Percentiles rank a stretch among this genome's conserved stretches.
These are phyloP conservation scores for Populus euphratica DNA, from an alignment of 345 rosid genomes.

Conservation along the genomic window DNA sequence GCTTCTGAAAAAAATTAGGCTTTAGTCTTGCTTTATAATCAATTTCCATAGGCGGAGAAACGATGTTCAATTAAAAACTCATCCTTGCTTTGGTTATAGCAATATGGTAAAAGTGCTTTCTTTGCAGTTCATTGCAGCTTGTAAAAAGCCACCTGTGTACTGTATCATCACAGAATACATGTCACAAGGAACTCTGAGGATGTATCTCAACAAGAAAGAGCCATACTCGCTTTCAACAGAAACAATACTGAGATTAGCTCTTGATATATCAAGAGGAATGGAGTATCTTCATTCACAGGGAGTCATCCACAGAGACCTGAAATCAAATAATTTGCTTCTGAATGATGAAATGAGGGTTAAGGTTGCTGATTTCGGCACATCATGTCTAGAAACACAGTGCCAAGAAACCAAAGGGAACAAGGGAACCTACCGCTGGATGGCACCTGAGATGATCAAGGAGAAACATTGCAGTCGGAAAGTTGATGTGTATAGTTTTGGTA, in stretches of 20 bases:
- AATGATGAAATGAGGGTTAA: conserved; percentile 95
- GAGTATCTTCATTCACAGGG: conserved; percentile 99
- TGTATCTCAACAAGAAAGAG: conserved; percentile 98
- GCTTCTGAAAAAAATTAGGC: neutral
- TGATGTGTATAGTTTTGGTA: conserved; percentile 95
- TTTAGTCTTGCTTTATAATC: neutral
- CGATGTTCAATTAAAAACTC: neutral
- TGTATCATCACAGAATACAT: conserved; percentile 97
- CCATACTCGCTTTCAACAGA: conserved; percentile 91
- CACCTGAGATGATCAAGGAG: conserved; percentile 97
- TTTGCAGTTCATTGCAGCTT: conserved; percentile 94
- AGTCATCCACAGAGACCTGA: conserved; percentile 94
- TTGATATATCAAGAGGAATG: conserved; percentile 98
- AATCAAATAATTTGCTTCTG: conserved; percentile 84
- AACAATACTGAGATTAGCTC: conserved; percentile 78
- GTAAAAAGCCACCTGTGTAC: conserved; percentile 93
- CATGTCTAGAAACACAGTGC: conserved; percentile 93
- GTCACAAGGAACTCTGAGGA: conserved; percentile 97
- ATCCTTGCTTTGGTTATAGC: neutral
- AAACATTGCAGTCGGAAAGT: conserved; percentile 87
- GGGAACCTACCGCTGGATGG: conserved; percentile 99
- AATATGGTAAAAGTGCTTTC: conserved; percentile 17
- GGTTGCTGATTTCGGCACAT: conserved; percentile 97
- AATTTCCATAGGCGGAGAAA: neutral
- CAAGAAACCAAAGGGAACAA: conserved; percentile 81